Evolutionary conservation across 805 yeast genomes (phyloP), one percentile per base, ranked within the genome.

Genomic region (Ogataea parapolymorpha): DNA sequence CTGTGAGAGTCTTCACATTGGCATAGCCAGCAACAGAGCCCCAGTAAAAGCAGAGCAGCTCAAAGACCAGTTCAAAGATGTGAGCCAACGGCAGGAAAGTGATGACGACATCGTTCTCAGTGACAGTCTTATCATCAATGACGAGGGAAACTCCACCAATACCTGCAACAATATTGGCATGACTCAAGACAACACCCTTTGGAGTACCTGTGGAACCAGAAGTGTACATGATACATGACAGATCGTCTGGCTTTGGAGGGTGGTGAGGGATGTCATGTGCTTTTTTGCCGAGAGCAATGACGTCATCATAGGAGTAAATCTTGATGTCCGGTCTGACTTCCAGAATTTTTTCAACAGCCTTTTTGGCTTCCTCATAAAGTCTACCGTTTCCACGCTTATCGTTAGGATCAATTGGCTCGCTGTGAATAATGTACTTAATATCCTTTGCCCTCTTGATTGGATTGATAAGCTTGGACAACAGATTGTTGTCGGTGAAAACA

Each of bases 11-110:
- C 70, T 89, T 89, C 48, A 91, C 96, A 54, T 73, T 80, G 37
- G 95, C 98, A 68, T 93, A 93, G 53, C 98, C 98, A 32, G 85
- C 63, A 41, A 77, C 63, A 41, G 85, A 82, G 61, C 98, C 98
- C 98, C 97, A 93, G 71, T 79, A 80, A 53, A 93, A 77, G 26
- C 77, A 58, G 23, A 78, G 64, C 56, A 89, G 70, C 70, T 93
- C 99, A 50, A 93, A 89, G 4, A 79, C 87, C 65, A 88, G 72
- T 70, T 93, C 99, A 54, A 93, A 86, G 54, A 93, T 93, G 61
- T 93, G 99, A 7, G 99, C 99, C 58, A 93, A 75, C 10, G 99
- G 99, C 61, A 93, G 76, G 63, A 91, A 90, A 13, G 90, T 83
- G 63, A 93, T 79, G 48, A 91, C 68, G 52, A 88, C 75, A 66